Evolutionary conservation across 768 basidiomycete species (phyloP), one percentile per base, ranked within the genome.

Genomic region (Macrolepiota fuliginosa): DNA sequence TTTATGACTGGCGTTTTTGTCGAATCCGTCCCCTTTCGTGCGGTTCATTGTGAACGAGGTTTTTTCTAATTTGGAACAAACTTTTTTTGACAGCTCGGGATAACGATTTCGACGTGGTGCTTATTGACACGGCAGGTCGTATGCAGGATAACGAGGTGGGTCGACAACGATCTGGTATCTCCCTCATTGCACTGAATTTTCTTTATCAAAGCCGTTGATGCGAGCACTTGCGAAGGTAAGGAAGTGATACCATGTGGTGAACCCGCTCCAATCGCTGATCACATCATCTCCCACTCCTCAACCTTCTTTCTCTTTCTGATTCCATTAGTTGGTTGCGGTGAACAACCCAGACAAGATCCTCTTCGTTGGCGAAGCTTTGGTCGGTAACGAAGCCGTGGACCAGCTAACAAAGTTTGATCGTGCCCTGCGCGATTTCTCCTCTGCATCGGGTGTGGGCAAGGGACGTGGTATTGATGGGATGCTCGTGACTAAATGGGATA

Each of bases 71-170:
- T 65, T 49, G 29, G 4, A 63, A 46, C 32, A 13, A 53, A 40
- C 13, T 57, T 58, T 22, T 12, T 22, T 52, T 17, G 56, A 17
- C 70, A 97, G 96, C 87, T 35, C 89, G 87, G 65, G 93, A 96
- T 67, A 89, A 91, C 63, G 86, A 88, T 63, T 98, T 97, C 72
- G 97, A 99, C 68, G 95, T 98, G 24, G 96, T 99, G 5, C 80
- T 99, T 49, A 94, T 99, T 68, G 97, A 99, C 72, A 98, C 97
- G 1, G 97, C 97, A 19, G 97, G 97, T 1, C 84, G 96, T 57
- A 98, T 98, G 97, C 97, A 99, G 73, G 97, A 98, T 73, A 99
- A 98, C 72, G 97, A 98, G 85, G 92, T 92, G 68, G 35, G 81
- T 52, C 45, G 81, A 50, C 37, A 10, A 54, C 40, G n/a, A 15